Percentiles rank a stretch among this genome's conserved stretches.
These are phyloP conservation scores for Leccinum uliginosum DNA, from an alignment of 768 basidiomycete genomes.

Conservation along the genomic window DNA sequence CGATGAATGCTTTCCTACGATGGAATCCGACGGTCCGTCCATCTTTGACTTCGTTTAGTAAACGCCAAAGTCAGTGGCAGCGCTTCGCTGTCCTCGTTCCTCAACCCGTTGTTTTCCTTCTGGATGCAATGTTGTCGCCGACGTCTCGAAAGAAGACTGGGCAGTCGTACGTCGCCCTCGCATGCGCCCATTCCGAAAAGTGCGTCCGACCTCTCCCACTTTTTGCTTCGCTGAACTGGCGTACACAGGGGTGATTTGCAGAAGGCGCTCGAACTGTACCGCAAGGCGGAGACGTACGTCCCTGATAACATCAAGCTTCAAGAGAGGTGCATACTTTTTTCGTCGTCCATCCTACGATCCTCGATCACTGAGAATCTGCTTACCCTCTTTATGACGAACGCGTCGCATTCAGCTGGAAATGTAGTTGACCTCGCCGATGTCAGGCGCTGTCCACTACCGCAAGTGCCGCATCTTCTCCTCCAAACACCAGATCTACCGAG, in stretches of 20 bases:
- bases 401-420: constrained; percentile 45
- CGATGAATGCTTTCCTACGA: neutral
- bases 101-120: no score
- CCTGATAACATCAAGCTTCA: constrained; percentile 82
- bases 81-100: no score
- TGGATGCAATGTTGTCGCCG: constrained; percentile 47
- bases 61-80: no score
- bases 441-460: constrained; percentile 63
- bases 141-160: constrained; percentile 79
- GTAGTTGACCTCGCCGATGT: constrained; percentile 69
- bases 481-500: constrained; percentile 44
- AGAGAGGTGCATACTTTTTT: constrained; percentile 70
- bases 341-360: constrained; percentile 40
- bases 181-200: constrained; percentile 79
- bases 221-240: neutral
- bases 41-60: no score
- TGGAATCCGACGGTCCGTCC: neutral
- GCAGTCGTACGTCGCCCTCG: constrained; percentile 80
- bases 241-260: constrained; percentile 69
- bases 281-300: constrained; percentile 76
- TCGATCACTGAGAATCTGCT: constrained; percentile 75
- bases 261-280: constrained; percentile 75
- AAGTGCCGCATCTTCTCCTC: constrained; percentile 55
- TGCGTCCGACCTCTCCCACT: constrained; percentile 30
- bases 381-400: constrained; percentile 61